Base-by-base conservation (phyloP, 2,329 filamentous ascomycete species). In the Thielaviopsis populi region DNA sequence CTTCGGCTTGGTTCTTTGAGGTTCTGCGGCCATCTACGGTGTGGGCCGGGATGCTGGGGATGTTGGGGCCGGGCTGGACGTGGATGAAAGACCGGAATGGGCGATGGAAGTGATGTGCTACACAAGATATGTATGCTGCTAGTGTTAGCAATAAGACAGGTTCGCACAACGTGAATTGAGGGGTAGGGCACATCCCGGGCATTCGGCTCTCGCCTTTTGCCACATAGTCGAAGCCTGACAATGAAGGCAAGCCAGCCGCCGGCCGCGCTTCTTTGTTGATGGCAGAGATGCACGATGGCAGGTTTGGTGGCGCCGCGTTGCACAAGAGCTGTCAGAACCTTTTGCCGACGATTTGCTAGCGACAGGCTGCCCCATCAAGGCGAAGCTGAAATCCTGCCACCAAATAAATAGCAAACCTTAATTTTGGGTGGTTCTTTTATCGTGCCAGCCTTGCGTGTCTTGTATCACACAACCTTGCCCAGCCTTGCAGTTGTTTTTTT, bases 1-100 rank as follows among this genome's bases (percentile, higher is more conserved):
- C 59, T n/a, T 61, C 41, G 41, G 22, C 15, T 37, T 48, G 50
- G 13, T 63, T 63, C 61, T 63, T 19, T 43, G 15, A 30, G 22
- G 19, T 33, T 63, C 61, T 27, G 53, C n/a, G 17, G 48, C 22
- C 43, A 48, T 56, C 27, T 56, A 27, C n/a, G 53, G 27, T 15
- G 53, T 10, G 24, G 22, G 50, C 17, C 50, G 22, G 13, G 22
- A 17, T 22, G 13, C 13, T 54, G 19, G 15, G 27, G 3, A 30
- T 27, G 22, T 3, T 27, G 50, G 53, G 13, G 27, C 6, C 27
- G 24, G 8, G n/a, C 6, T 19, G 24, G 53, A 19, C 53, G 10
- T n/a, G 27, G 15, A n/a, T 17, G 53, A 17, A 3, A 46, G 17
- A 15, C 42, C 5, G n/a, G 3, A 46, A 17, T 46, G 4, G n/a